phyloP scores from a whole-genome alignment of 2,329 filamentous ascomycete genomes.

The Didymella arachidicola region DNA sequence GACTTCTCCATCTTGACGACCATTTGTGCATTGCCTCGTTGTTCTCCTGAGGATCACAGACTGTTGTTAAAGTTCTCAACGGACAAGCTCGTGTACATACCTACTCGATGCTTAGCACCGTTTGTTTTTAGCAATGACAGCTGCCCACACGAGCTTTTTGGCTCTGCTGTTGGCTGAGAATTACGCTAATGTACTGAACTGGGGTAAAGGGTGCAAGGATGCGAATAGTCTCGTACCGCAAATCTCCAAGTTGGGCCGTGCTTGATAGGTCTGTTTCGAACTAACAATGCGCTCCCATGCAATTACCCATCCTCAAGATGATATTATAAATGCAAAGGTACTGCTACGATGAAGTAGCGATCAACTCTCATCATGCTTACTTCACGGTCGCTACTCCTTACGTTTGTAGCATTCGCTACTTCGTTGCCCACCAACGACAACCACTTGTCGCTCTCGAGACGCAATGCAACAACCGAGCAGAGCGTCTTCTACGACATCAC shows the following conservation, averaged over 20 bases:
- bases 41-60: not conserved
- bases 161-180: not conserved
- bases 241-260: constrained; percentile 2
- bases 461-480: constrained; percentile 23
- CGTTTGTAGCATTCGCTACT: constrained; percentile 18
- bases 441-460: constrained; percentile 10
- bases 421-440: constrained; percentile 16
- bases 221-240: constrained; percentile 7
- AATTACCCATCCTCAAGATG: not conserved
- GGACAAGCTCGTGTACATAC: not conserved
- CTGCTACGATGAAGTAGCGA: not conserved
- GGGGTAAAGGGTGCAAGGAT: not conserved
- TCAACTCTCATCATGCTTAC: constrained; percentile 16
- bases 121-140: not conserved
- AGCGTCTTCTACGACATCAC: constrained; percentile 23
- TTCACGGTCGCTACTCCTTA: constrained; percentile 19
- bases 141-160: not conserved
- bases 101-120: not conserved
- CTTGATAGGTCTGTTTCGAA: not conserved
- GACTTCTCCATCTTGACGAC: not conserved
- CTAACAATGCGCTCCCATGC: constrained; percentile 1
- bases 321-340: not conserved
- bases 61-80: not conserved
- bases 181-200: not conserved
- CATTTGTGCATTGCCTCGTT: not conserved